Base-by-base conservation (phyloP, 2,329 filamentous ascomycete species). In the Aschersonia sp. region DNA sequence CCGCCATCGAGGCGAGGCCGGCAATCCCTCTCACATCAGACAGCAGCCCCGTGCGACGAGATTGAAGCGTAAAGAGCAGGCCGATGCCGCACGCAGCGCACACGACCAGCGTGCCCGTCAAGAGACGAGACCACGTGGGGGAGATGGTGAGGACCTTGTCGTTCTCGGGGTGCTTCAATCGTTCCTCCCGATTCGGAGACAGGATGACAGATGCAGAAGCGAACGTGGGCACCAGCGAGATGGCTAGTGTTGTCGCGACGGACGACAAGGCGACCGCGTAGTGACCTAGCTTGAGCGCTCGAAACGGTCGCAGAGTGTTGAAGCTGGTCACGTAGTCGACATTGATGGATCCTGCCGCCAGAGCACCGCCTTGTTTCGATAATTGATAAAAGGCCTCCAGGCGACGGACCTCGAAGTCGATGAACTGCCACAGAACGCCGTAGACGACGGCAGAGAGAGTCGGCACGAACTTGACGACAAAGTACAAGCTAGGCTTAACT, bases 1-100 rank as follows among this genome's bases (percentile, higher is more conserved):
- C 83, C 8, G 83, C 83, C 82, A 87, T 86, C 48, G 82, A 78
- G 5, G 83, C 83, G 39, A 87, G 70, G 2, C 83, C 83, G 2
- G 83, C 81, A 46, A 87, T 84, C 5, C 83, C 83, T 53, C 78
- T 79, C 6, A 84, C 82, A 57, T 87, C 80, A 5, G 76, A 76
- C 4, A 79, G 62, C 12, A 87, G 67, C 0, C 83, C 83, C 4
- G 80, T 83, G 40, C 75, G 77, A 29, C 83, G 70, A 12, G 69
- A 69, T 48, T 76, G 73, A 42, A 86, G 72, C 50, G 79, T 71
- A 53, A 72, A 77, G 42, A 84, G 70, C 4, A 87, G 66, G 3
- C 74, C 59, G 32, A 68, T 67, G 0, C 79, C 80, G 39, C 77
- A 68, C 1, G 73, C 53, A 4, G 81, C 79, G 42, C 83, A 77